phyloP scores from a whole-genome alignment of 2,329 filamentous ascomycete species.

The Aphanoascus verrucosus region DNA sequence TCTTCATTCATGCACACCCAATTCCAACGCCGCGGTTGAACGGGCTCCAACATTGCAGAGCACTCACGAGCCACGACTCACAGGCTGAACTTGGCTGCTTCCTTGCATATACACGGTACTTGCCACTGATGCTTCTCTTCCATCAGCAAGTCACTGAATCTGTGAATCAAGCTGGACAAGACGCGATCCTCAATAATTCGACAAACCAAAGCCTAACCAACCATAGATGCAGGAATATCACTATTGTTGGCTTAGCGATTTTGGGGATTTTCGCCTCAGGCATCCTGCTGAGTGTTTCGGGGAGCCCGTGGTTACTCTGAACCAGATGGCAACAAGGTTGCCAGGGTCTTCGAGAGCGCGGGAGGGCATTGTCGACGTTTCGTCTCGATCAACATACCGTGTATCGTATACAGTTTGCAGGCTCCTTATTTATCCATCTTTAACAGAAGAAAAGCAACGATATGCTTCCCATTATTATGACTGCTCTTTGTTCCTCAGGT shows the following conservation, averaged over 20 bases:
- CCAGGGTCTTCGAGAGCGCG: no score
- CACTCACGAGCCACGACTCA: no score
- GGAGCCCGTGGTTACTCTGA: no score
- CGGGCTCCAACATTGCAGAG: conserved; percentile 1
- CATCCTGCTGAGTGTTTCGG: neutral
- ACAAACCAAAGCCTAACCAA: neutral
- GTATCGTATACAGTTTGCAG: neutral
- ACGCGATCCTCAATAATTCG: neutral
- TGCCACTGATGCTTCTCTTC: neutral
- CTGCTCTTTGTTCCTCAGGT: neutral
- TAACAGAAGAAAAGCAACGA: neutral
- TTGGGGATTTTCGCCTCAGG: neutral
- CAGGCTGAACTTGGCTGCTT: neutral
- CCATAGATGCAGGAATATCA: neutral
- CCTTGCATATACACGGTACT: no score
- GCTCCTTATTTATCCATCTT: neutral
- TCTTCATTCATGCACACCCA: conserved; percentile 4
- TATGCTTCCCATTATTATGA: neutral
- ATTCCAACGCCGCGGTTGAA: conserved; percentile 3
- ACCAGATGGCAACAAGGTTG: no score
- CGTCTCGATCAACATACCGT: no score
- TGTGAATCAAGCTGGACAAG: neutral
- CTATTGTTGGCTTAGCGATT: neutral
- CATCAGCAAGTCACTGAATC: neutral
- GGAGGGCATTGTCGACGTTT: no score